Conservation (phyloP, 2,329 filamentous ascomycete genomes). For the Pyricularia pennisetigena region DNA sequence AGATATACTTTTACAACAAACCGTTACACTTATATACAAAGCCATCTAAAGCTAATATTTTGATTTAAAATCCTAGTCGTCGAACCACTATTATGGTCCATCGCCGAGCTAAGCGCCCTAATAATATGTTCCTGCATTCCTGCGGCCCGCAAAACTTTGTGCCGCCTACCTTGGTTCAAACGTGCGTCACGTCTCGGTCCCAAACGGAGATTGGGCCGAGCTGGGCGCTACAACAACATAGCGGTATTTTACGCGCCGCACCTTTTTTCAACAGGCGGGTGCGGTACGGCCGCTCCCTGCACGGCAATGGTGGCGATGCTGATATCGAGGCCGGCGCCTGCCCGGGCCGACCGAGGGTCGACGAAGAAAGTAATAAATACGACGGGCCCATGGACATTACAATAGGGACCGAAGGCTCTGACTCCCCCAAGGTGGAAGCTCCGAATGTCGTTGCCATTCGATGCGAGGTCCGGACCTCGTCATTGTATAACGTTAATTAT, state of each 20-base stretch:
- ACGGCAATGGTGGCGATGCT: not conserved
- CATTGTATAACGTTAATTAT: too few species aligned
- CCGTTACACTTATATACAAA: too few species aligned
- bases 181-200: constrained; percentile 5
- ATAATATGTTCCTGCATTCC: constrained; percentile 11
- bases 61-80: not conserved
- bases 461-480: too few species aligned
- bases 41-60: not conserved
- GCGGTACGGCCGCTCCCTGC: not conserved
- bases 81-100: constrained; percentile 10
- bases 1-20: not conserved
- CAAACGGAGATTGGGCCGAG: too few species aligned
- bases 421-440: too few species aligned
- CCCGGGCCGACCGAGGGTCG: not conserved
- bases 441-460: too few species aligned
- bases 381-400: too few species aligned
- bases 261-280: not conserved
- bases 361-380: too few species aligned
- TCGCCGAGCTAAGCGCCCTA: constrained; percentile 9
- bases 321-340: not conserved
- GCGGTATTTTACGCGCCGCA: not conserved
- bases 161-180: constrained; percentile 7
- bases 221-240: not conserved
- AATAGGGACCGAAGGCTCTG: too few species aligned
- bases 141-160: constrained; percentile 6